Evolutionary conservation across 805 yeast genomes (phyloP), one percentile per base, ranked within the genome.

Genomic region (Komagataella pseudopastoris): DNA sequence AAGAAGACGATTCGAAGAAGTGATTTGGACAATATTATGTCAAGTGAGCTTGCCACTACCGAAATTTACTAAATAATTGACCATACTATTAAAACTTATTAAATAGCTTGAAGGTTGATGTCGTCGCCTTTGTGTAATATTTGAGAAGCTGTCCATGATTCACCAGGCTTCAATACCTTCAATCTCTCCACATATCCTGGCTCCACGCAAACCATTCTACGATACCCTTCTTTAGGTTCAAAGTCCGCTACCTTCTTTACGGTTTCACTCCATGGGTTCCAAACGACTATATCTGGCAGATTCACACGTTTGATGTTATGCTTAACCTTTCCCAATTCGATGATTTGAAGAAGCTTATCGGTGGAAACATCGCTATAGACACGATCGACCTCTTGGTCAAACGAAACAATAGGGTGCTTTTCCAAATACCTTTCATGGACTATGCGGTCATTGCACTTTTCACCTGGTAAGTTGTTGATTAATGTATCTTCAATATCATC

Each of bases 181-280:
- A 85, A 84, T 48, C 82, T 80, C 53, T 78, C 74, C 45, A 93
- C 98, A 58, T 82, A 75, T 46, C 99, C 99, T 2, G 96, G 95
- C 67, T 93, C 99, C 52, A 93, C 77, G 69, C 99, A 93, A 53
- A 93, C 79, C 98, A 93, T 91, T 48, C 83, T 72, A 57, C 80
- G 75, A 71, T 74, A 93, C 5, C 96, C 98, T 51, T 68, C 66
- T 63, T 86, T 88, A 50, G 98, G 99, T 59, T 74, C 77, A 61
- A 91, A 93, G 68, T 93, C 99, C 46, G 72, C 82, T 91, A 93
- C 87, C 1, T 84, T 82, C 22, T 69, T 72, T n/a, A 93, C 78
- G 65, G 85, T 87, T 52, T 84, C 76, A 57, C 78, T 72, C 99
- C 98, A 93, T 44, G 99, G 99, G 67, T 93, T 93, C 99, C 99